Conservation (phyloP, 805 yeast genomes). For the Ogataea saltuana region DNA sequence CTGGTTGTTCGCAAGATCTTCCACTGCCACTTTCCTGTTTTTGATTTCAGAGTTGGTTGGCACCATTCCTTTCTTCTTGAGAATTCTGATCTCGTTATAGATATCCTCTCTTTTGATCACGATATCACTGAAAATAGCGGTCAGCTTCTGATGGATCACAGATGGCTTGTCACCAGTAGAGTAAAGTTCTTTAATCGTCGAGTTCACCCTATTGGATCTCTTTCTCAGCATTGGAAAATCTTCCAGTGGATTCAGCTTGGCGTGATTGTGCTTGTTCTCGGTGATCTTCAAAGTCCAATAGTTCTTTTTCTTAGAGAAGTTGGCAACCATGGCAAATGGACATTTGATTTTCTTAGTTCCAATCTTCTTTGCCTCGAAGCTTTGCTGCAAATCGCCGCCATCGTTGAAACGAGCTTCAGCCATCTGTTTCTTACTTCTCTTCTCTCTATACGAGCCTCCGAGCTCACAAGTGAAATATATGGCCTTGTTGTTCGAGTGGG, state of each 20-base stretch:
- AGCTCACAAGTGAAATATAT: conserved; percentile 60
- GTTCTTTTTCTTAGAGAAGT: conserved; percentile 48
- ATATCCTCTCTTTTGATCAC: conserved; percentile 58
- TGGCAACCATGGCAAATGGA: conserved; percentile 61
- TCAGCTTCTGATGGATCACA: conserved; percentile 52
- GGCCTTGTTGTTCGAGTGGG: conserved; percentile 58
- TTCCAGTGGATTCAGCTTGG: conserved; percentile 54
- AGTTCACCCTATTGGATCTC: conserved; percentile 52
- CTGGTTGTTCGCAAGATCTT: conserved; percentile 20
- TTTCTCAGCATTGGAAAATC: conserved; percentile 60
- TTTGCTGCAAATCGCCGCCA: conserved; percentile 25
- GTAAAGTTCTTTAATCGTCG: conserved; percentile 51
- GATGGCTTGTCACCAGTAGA: conserved; percentile 57
- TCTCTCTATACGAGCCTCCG: conserved; percentile 57
- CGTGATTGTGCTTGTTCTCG: conserved; percentile 59
- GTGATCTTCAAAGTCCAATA: conserved; percentile 55
- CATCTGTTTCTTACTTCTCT: conserved; percentile 36
- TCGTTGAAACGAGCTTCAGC: conserved; percentile 24
- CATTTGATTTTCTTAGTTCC: conserved; percentile 54
- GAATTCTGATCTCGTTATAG: conserved; percentile 56
- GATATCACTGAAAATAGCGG: conserved; percentile 53
- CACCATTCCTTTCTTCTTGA: conserved; percentile 47
- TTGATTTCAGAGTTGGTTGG: conserved; percentile 32
- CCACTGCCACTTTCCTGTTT: conserved; percentile 28
- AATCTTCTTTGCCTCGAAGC: conserved; percentile 26